Evolutionary conservation across 2,329 filamentous ascomycete genomes (phyloP), one percentile per base, ranked within the genome.

Genomic region (Epichloe hybrida): DNA sequence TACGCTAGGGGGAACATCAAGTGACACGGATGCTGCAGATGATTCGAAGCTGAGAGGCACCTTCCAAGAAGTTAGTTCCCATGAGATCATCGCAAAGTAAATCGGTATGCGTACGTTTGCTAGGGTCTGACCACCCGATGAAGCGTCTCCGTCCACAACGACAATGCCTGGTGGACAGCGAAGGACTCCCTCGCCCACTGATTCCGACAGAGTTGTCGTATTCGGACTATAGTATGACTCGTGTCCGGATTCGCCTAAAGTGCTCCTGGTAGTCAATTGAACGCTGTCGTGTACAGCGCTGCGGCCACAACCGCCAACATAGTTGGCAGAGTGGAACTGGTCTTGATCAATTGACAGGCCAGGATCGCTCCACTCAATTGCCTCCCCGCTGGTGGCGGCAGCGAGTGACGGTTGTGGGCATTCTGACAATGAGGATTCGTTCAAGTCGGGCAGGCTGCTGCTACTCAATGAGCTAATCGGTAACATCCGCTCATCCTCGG

Each of bases 401-500:
- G n/a, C 38, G 5, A 11, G 37, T 3, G 42, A 20, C 21, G 47
- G 44, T 8, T 36, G 51, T 21, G 54, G 45, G 40, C 43, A 52
- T 21, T 55, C 47, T 13, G 43, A 47, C 2, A 42, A 8, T 35
- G 45, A 52, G 17, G 48, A 49, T 36, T 55, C 50, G 11, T 39
- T 51, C 37, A 54, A 44, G 37, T 52, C 53, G 21, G 40, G 50
- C 31, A 53, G 43, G 13, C 46, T 50, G 20, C 43, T 50, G n/a
- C 37, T 35, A 4, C 47, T 39, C 27, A 50, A 56, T 13, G 59
- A 50, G 37, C 59, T 57, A 46, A 64, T 58, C 13, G 63, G 55
- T 52, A 62, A 64, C 61, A 68, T 65, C 12, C 57, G 66, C 43
- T 79, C 75, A 52, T 77, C 75, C 51, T 76, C 73, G 13, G 73